A percentile compares a stretch with the other conserved stretches of the same genome.
Conservation (phyloP, 768 basidiomycete genomes). For the Suillus paluster region DNA sequence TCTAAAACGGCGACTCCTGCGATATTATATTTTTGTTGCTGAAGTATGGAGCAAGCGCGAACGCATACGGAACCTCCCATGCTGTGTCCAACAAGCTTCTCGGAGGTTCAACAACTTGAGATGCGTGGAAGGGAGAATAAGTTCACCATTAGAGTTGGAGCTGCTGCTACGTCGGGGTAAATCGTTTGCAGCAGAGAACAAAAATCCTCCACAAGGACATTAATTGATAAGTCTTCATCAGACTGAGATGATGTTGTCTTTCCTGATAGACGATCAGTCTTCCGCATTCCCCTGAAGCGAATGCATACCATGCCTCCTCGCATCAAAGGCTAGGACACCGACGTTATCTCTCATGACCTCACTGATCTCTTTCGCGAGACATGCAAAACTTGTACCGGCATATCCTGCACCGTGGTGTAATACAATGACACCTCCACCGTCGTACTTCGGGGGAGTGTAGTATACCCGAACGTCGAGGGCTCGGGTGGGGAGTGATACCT, state of each 20-base stretch:
- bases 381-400: conserved; percentile 87
- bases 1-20: conserved; percentile 83
- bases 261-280: conserved; percentile 18
- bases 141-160: conserved; percentile 79
- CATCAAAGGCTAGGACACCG: conserved; percentile 84
- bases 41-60: conserved; percentile 66
- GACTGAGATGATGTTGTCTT: conserved; percentile 28
- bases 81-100: conserved; percentile 88
- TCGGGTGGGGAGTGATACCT: conserved; percentile 67
- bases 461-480: conserved; percentile 79
- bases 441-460: conserved; percentile 68
- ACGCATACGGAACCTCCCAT: conserved; percentile 95
- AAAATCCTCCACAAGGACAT: conserved; percentile 75
- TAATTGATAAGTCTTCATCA: conserved; percentile 59
- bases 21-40: conserved; percentile 69
- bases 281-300: conserved; percentile 1
- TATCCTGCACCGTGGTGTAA: conserved; percentile 98
- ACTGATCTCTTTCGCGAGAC: conserved; percentile 80
- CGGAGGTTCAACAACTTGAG: background rate
- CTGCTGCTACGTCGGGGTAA: conserved; percentile 62
- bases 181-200: conserved; percentile 67
- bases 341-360: conserved; percentile 67
- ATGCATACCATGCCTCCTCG: conserved; percentile 81
- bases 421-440: conserved; percentile 68
- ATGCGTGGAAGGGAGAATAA: background rate